A percentile compares a stretch with the other conserved stretches of the same genome.
These are phyloP conservation scores for Rhinocladiella similis DNA, from an alignment of 2,329 filamentous ascomycete genomes.

Conservation along the genomic window DNA sequence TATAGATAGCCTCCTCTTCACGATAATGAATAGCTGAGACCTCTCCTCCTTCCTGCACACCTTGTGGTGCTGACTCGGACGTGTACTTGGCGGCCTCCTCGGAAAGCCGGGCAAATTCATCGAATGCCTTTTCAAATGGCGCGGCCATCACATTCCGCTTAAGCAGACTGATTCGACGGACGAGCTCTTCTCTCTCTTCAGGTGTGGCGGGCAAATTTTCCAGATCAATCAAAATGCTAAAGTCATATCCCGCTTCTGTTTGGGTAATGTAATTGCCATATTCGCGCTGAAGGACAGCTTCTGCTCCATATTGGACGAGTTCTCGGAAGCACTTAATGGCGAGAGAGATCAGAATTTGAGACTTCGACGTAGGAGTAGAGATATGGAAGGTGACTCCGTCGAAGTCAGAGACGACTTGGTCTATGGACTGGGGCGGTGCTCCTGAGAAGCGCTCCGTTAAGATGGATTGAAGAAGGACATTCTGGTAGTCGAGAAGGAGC, in stretches of 20 bases:
- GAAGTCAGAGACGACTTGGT: constrained; percentile 98
- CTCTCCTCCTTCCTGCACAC: constrained; percentile 82
- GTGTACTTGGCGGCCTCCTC: constrained; percentile 92
- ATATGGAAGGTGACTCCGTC: constrained; percentile 99
- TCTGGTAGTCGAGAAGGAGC: constrained; percentile 99
- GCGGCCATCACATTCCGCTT: constrained; percentile 99
- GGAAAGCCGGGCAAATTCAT: constrained; percentile 82
- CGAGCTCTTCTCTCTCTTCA: constrained; percentile 82
- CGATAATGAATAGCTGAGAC: constrained; percentile 98
- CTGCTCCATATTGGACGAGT: constrained; percentile 87
- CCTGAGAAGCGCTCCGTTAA: constrained; percentile 92
- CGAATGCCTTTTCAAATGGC: constrained; percentile 94
- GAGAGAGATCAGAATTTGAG: constrained; percentile 91
- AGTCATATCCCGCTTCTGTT: constrained; percentile 91
- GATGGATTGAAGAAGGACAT: constrained; percentile 94
- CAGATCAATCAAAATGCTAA: constrained; percentile 86
- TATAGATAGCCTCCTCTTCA: constrained; percentile 97
- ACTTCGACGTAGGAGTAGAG: constrained; percentile 90
- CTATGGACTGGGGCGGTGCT: constrained; percentile 65
- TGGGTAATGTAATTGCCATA: constrained; percentile 88
- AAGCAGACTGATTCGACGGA: constrained; percentile 82
- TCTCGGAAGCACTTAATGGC: constrained; percentile 94
- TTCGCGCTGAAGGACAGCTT: constrained; percentile 87
- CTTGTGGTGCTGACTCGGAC: constrained; percentile 89
- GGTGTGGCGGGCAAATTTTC: constrained; percentile 81